phyloP scores from a whole-genome alignment of 352 stramenopile genomes.

The Globisporangium emineosum region DNA sequence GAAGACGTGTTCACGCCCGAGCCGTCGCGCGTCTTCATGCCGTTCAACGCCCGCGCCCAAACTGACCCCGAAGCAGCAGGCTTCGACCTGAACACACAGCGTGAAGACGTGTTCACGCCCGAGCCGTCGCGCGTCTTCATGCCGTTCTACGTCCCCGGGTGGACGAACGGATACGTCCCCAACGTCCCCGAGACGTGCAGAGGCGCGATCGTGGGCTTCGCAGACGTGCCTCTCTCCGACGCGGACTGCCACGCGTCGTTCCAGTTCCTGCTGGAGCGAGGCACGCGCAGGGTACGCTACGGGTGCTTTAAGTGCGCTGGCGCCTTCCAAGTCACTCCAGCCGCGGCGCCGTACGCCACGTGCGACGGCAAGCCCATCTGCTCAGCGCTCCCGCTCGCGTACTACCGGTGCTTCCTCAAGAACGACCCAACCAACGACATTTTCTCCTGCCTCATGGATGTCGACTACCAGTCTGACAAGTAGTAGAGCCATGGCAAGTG shows the following conservation, averaged over 20 bases:
- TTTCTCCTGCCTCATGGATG: constrained; percentile 13
- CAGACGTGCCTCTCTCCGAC: neutral
- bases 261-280: constrained; percentile 10
- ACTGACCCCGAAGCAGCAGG: too few relatives aligned
- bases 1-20: constrained; percentile 4
- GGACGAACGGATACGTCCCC: constrained; percentile 7
- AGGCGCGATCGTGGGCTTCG: constrained; percentile 8
- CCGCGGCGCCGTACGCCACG: constrained; percentile 2
- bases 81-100: neutral
- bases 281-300: constrained; percentile 8
- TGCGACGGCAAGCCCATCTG: constrained; percentile 9
- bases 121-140: neutral
- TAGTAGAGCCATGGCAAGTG: neutral
- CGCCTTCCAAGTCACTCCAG: neutral
- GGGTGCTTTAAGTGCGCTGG: constrained; percentile 12
- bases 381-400: constrained; percentile 7
- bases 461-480: neutral
- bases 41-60: neutral
- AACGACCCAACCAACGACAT: constrained; percentile 12
- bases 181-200: constrained; percentile 3
- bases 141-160: neutral
- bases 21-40: neutral
- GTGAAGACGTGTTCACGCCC: constrained; percentile 1
- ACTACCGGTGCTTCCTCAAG: constrained; percentile 13
- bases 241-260: constrained; percentile 9